phyloP scores from a whole-genome alignment of 2,329 filamentous ascomycete genomes.

The Ascochyta rabiei region DNA sequence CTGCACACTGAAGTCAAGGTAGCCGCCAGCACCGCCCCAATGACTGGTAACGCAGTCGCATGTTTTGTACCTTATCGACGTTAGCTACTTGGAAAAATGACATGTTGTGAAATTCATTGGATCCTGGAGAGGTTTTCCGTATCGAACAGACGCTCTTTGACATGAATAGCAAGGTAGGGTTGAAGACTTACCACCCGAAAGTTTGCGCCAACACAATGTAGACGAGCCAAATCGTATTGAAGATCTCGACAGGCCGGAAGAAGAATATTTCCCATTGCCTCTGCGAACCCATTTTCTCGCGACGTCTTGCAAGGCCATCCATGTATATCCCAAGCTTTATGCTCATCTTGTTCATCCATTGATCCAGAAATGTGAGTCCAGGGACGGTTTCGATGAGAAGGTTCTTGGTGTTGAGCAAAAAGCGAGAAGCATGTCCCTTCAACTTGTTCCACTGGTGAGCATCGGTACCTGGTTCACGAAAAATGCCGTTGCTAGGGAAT shows the following conservation, averaged over 20 bases:
- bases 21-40: conserved; percentile 50
- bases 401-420: conserved; percentile 12
- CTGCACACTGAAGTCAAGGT: conserved; percentile 47
- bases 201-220: conserved; percentile 48
- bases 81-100: not conserved
- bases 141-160: not conserved
- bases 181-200: conserved; percentile 36
- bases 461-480: conserved; percentile 15
- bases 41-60: conserved; percentile 51
- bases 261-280: conserved; percentile 36
- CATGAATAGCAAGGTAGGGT: not conserved
- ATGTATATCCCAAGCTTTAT: conserved; percentile 5
- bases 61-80: conserved; percentile 40
- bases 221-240: conserved; percentile 48
- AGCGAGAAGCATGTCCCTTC: conserved; percentile 11
- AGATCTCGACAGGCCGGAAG: conserved; percentile 40
- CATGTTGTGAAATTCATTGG: not conserved
- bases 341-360: conserved; percentile 4
- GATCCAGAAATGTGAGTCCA: conserved; percentile 7
- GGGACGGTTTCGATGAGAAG: conserved; percentile 13
- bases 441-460: conserved; percentile 18
- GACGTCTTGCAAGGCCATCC: conserved; percentile 2
- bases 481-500: conserved; percentile 23
- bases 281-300: conserved; percentile 22
- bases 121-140: no score